phyloP scores from a whole-genome alignment of 306 rosid genomes.

The Nissolia schottii region DNA sequence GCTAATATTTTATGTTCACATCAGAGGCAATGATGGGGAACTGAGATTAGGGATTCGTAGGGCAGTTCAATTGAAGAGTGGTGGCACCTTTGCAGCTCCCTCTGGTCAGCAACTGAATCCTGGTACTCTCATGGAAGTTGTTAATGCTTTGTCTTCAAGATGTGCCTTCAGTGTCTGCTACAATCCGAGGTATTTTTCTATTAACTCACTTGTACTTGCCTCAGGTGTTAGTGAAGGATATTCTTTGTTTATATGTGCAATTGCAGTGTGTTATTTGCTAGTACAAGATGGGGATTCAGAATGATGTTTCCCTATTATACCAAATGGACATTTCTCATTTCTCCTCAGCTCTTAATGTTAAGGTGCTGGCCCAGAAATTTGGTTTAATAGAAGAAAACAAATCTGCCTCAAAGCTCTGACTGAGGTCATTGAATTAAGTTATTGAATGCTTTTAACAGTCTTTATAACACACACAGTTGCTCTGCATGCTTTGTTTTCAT shows the following conservation, averaged over 20 bases:
- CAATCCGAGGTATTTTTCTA: conserved; percentile 71
- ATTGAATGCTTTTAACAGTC: background rate
- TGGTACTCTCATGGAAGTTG: conserved; percentile 53
- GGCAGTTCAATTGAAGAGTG: conserved; percentile 73
- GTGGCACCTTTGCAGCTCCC: conserved; percentile 41
- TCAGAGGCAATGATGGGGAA: conserved; percentile 89
- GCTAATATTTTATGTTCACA: background rate
- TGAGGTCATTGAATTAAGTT: background rate
- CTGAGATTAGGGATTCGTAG: conserved; percentile 87
- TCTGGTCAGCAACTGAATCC: conserved; percentile 54
- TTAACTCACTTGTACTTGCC: background rate
- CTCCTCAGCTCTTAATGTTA: background rate
- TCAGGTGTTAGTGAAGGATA: background rate
- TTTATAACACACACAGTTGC: background rate
- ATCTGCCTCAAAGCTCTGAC: background rate
- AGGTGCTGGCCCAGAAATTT: background rate
- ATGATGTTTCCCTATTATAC: background rate
- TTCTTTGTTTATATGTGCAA: background rate
- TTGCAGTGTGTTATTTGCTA: background rate
- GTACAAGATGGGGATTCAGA: background rate
- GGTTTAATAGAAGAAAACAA: background rate
- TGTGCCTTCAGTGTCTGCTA: conserved; percentile 65
- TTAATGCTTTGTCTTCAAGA: conserved; percentile 57
- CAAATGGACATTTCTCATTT: background rate
- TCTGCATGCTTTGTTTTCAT: background rate